Conservation (phyloP, 2,329 filamentous ascomycete species). For the Tolypocladium pustulatum region DNA sequence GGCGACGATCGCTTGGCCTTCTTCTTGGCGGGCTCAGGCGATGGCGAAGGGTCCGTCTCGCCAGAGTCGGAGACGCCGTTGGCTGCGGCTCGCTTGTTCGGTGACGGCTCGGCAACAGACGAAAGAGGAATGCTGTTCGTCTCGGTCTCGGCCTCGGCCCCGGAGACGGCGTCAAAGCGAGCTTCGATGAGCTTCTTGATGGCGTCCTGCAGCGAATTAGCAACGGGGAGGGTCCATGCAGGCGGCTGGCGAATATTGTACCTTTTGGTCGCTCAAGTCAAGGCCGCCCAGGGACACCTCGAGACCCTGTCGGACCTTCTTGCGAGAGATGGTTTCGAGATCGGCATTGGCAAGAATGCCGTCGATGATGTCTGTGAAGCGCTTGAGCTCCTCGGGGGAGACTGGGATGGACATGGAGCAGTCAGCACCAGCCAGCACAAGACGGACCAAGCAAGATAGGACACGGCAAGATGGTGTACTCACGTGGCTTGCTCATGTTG, state of each 20-base stretch:
- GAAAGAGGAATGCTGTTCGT: slow-evolving; percentile 34
- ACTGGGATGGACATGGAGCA: slow-evolving; percentile 25
- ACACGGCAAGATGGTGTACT: background rate
- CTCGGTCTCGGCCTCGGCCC: slow-evolving; percentile 35
- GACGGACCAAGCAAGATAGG: background rate
- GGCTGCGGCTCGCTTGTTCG: slow-evolving; percentile 22
- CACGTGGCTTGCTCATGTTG: slow-evolving; percentile 5
- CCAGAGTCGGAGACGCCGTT: slow-evolving; percentile 25
- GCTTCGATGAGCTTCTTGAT: slow-evolving; percentile 64
- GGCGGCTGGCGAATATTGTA: slow-evolving; percentile 11
- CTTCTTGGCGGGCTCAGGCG: slow-evolving; percentile 40
- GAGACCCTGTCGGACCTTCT: slow-evolving; percentile 49
- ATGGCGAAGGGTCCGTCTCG: slow-evolving; percentile 37
- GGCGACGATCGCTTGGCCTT: slow-evolving; percentile 56
- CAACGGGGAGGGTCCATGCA: background rate
- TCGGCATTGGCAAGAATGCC: slow-evolving; percentile 46
- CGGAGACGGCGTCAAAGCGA: slow-evolving; percentile 61
- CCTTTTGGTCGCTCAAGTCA: slow-evolving; percentile 50
- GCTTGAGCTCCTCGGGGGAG: slow-evolving; percentile 34
- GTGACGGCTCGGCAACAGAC: slow-evolving; percentile 17
- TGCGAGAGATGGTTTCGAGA: slow-evolving; percentile 52
- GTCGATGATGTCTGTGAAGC: slow-evolving; percentile 51
- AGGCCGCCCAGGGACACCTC: slow-evolving; percentile 44
- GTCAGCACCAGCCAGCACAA: background rate
- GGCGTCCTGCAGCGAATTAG: slow-evolving; percentile 37